A percentile compares a stretch with the other conserved stretches of the same genome.
These are phyloP conservation scores for Asterochloris sp. DNA, from an alignment of 139 green algal species.

Conservation along the genomic window DNA sequence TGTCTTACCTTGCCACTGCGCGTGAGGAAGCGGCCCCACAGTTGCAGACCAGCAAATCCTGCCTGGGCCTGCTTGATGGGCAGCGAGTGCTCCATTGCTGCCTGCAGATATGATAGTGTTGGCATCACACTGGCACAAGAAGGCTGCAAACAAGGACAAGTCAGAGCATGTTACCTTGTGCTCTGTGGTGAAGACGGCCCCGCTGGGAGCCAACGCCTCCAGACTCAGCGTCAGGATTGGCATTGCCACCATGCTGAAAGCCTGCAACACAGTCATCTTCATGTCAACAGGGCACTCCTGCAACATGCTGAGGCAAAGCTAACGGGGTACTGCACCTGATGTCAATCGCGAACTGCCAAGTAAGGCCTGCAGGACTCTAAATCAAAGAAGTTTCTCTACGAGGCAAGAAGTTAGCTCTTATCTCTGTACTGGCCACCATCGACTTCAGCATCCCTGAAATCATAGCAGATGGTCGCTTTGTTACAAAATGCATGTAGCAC, in stretches of 20 bases:
- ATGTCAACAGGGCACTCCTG: too few species aligned
- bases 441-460: too few species aligned
- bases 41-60: constrained; percentile 44
- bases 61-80: constrained; percentile 61
- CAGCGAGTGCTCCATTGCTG: constrained; percentile 55
- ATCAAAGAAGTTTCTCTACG: too few species aligned
- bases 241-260: not conserved
- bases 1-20: constrained; percentile 60
- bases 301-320: too few species aligned
- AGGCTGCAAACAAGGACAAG: not conserved
- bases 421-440: too few species aligned
- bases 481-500: too few species aligned
- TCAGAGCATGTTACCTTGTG: constrained; percentile 12
- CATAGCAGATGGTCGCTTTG: too few species aligned
- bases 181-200: constrained; percentile 58
- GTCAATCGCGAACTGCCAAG: too few species aligned
- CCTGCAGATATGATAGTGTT: constrained; percentile 28
- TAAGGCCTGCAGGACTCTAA: too few species aligned
- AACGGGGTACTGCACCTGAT: too few species aligned
- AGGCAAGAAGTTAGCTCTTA: too few species aligned
- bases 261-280: too few species aligned
- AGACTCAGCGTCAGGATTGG: constrained; percentile 20
- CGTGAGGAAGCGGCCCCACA: constrained; percentile 57
- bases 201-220: constrained; percentile 55
- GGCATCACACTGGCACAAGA: not conserved